Base-by-base conservation (phyloP, 2,329 filamentous ascomycete genomes). In the Botryotinia calthae region DNA sequence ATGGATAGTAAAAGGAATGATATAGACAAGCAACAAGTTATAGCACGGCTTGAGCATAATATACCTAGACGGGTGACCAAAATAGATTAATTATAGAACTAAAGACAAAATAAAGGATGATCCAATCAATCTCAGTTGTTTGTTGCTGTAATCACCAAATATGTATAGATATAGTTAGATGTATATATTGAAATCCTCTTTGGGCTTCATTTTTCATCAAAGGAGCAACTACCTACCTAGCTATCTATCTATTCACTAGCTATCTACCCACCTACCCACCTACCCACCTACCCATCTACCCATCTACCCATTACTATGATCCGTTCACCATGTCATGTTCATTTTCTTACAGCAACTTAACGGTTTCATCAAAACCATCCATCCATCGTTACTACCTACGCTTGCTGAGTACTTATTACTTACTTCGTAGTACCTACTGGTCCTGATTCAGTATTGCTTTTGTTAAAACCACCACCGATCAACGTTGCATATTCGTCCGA, bases 101-200 rank as follows among this genome's bases (percentile, higher is more conserved):
- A 14, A 16, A 14, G 14, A n/a, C 7, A 6, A 7, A 0, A 14
- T 7, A 16, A 14, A 25, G 48, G 4, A 14, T n/a, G 1, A 1
- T 14, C 48, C 48, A n/a, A 51, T 51, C 48, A 37, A 37, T 8
- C 1, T 1, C 37, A 9, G 37, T 37, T 37, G 37, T 10, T 7
- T 37, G 7, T 37, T 9, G 1, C 37, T 37, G 37, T 9, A 1
- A 37, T 37, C 9, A 37, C 37, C 37, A 44, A 14, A 44, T 14
- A 44, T 4, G 42, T 44, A 16, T 44, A 14, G 2, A 42, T 44
- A 44, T 44, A 44, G 34, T 4, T 34, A 6, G 12, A 44, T n/a
- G n/a, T 28, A 18, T 28, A 8, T 28, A 10, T 28, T 18, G 51
- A 10, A n/a, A 51, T 51, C 48, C n/a, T n/a, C 25, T 2, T n/a